Conservation (phyloP, 2,329 filamentous ascomycete species). For the Zymoseptoria brevis region DNA sequence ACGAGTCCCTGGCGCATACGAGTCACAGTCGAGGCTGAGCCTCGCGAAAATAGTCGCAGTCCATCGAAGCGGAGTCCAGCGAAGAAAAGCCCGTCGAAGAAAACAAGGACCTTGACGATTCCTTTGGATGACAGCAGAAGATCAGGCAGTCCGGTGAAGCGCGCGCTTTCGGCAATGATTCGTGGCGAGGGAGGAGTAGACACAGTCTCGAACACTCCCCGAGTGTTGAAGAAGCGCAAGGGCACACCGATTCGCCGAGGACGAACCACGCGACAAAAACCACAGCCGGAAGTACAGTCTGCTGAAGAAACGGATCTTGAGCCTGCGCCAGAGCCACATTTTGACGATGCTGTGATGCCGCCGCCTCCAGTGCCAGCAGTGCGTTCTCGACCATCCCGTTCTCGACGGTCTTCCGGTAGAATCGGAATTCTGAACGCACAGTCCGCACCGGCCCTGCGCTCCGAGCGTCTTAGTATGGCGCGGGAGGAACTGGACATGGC, state of each 20-base stretch:
- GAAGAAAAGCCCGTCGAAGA: conserved; percentile 9
- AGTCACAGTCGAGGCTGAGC: conserved; percentile 44
- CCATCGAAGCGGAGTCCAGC: conserved; percentile 17
- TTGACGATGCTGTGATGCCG: background rate
- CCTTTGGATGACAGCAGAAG: background rate
- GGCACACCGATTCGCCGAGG: conserved; percentile 20
- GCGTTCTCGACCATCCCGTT: background rate
- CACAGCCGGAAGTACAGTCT: background rate
- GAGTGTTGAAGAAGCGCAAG: conserved; percentile 21
- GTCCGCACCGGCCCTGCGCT: conserved; percentile 12
- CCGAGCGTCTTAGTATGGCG: conserved; percentile 22
- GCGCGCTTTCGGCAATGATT: conserved; percentile 1
- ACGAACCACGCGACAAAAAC: conserved; percentile 1
- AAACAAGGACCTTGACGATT: background rate
- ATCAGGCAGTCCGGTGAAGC: conserved; percentile 5
- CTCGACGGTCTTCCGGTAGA: conserved; percentile 10
- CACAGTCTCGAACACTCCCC: conserved; percentile 6
- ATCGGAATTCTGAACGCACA: conserved; percentile 10
- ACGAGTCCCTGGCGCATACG: conserved; percentile 43
- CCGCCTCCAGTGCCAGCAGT: conserved; percentile 5
- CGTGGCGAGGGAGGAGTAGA: conserved; percentile 1
- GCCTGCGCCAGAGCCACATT: background rate
- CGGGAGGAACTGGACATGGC: conserved; percentile 26
- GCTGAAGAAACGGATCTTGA: background rate
- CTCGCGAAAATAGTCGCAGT: conserved; percentile 21